Conservation (phyloP, 176 grass and related monocot species). For the Avena atlantica region DNA sequence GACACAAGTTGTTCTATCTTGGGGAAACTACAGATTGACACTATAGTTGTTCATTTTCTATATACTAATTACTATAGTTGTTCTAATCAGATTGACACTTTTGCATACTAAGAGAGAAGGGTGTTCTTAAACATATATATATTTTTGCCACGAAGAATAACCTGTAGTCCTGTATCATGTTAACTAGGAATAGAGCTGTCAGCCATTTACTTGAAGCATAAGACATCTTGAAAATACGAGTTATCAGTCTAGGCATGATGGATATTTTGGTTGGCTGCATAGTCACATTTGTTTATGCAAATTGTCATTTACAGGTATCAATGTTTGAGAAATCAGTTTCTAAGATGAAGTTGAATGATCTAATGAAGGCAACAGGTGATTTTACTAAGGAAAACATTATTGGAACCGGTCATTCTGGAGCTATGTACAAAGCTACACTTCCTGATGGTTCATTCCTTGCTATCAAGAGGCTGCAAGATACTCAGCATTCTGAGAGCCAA, state of each 20-base stretch:
- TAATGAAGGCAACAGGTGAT: slow-evolving; percentile 82
- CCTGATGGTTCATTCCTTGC: slow-evolving; percentile 85
- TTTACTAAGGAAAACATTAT: slow-evolving; percentile 94
- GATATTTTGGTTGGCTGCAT: neutral
- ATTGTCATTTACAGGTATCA: slow-evolving; percentile 61
- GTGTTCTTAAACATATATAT: neutral
- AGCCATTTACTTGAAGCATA: neutral
- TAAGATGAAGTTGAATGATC: slow-evolving; percentile 93
- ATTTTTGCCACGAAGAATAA: neutral
- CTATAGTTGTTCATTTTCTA: neutral
- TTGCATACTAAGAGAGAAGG: neutral
- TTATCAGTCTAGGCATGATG: neutral
- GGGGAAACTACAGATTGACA: neutral
- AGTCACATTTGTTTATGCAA: slow-evolving; percentile 22
- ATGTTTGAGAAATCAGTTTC: slow-evolving; percentile 95
- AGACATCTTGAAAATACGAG: neutral
- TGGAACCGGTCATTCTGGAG: slow-evolving; percentile 69
- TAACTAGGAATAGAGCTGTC: neutral
- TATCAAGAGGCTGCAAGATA: slow-evolving; percentile 90
- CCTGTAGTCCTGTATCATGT: neutral
- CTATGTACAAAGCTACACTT: slow-evolving; percentile 84
- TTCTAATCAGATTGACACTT: neutral
- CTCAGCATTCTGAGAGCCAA: slow-evolving; percentile 78
- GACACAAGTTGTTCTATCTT: neutral
- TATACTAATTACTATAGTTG: neutral